These are phyloP conservation scores for Hemileia vastatrix DNA, from an alignment of 1,284 basidiomycete genomes.

Conservation along the genomic window DNA sequence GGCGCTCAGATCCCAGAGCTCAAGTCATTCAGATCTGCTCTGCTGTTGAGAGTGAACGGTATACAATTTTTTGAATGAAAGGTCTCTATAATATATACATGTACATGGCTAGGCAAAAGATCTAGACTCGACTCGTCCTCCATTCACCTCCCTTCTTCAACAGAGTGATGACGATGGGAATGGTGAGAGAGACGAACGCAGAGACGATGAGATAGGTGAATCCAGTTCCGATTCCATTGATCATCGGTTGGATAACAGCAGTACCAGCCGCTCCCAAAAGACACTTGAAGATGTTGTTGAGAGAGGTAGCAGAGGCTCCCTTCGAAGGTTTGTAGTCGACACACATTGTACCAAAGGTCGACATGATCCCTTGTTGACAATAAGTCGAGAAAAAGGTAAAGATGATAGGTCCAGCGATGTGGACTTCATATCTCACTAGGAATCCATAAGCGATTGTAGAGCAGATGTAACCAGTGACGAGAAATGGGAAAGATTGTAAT, in stretches of 20 bases:
- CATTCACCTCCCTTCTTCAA: too few relatives aligned
- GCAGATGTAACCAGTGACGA: constrained; percentile 25
- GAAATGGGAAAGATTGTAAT: not conserved
- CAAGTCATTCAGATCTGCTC: too few relatives aligned
- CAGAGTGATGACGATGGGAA: too few relatives aligned
- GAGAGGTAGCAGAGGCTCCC: constrained; percentile 45
- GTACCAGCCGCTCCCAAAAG: constrained; percentile 40
- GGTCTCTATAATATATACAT: too few relatives aligned
- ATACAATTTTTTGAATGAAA: too few relatives aligned
- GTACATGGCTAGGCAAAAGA: too few relatives aligned
- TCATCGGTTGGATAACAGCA: constrained; percentile 34
- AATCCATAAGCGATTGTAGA: constrained; percentile 37
- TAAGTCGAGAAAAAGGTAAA: constrained; percentile 37
- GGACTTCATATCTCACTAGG: constrained; percentile 31
- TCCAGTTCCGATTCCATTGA: constrained; percentile 39
- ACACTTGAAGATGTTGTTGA: constrained; percentile 45
- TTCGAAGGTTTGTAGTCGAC: constrained; percentile 43
- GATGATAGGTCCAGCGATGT: constrained; percentile 38
- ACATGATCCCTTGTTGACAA: constrained; percentile 15
- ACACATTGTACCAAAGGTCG: constrained; percentile 19
- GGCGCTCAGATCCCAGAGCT: too few relatives aligned
- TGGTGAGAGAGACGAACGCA: not conserved
- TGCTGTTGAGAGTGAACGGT: too few relatives aligned
- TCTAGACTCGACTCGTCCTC: too few relatives aligned
- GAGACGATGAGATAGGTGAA: constrained; percentile 45